Evolutionary conservation across 306 rosid species (phyloP), one percentile per base, ranked within the genome.

Genomic region (Vigna trinervia): DNA sequence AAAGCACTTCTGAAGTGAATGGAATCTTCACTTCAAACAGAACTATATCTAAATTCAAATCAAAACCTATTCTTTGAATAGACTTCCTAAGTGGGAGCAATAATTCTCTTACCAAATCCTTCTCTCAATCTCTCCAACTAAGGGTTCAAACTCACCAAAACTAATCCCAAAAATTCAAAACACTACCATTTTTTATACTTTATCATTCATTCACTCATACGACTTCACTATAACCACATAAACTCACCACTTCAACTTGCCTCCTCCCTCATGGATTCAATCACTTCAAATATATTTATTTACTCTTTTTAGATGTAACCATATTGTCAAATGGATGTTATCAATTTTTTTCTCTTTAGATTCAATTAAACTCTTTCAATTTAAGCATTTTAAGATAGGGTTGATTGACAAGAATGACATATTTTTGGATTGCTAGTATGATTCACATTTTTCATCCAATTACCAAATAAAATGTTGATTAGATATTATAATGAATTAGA

Each of bases 31-130:
- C 73, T 62, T 77, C 9, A 61, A 58, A 62, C 54, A 15, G 17
- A 78, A 11, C 12, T 34, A 23, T 12, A n/a, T 8, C 13, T 11
- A 59, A 53, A n/a, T 2, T 20, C 14, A 76, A 71, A 62, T 74
- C 75, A 46, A 23, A 39, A 72, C 5, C 11, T 10, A 62, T 67
- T 54, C 87, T 75, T 74, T 77, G 89, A 87, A 85, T 28, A 77
- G 80, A 78, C 19, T 72, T 77, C 14, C 32, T 5, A 38, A 64
- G 84, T 77, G 71, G 78, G 57, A 52, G 71, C 45, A 59, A 76
- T 64, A 50, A 56, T 67, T 61, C 12, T 23, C 53, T 53, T n/a
- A 51, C 57, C 46, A 61, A 70, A 72, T 73, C 77, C 77, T 81
- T 82, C 78, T 77, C 73, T 72, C 78, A 54, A 67, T 47, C 10